Evolutionary conservation across 495 filamentous ascomycete genomes (phyloP), one percentile per base, ranked within the genome.

Genomic region (Hypoxylon subgilvum): DNA sequence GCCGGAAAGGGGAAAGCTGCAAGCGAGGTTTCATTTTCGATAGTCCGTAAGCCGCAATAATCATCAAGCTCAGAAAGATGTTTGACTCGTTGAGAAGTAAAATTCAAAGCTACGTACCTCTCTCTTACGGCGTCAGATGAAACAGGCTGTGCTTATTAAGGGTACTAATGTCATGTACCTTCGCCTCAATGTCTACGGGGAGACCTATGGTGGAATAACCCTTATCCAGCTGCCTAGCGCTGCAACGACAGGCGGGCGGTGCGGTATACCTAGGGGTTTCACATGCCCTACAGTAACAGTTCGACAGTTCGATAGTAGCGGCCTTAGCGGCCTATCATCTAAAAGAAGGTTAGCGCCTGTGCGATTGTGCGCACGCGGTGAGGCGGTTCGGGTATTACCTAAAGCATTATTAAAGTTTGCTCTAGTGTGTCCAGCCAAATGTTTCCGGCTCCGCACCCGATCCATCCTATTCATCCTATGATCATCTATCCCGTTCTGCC

Each of bases 81-180:
- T 4, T 45, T 45, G 25, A 45, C 25, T 27, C 42, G 36, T 28
- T 45, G 19, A 16, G 32, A 44, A 30, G 27, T 30, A 10, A 34
- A 17, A 31, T 46, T 41, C 28, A 8, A 54, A 51, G 43, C 17
- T 25, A 64, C 50, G 49, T 51, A n/a, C n/a, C n/a, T n/a, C n/a
- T n/a, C n/a, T n/a, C n/a, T 25, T 46, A 30, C 40, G 19, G 54
- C 54, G 54, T 59, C 14, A 64, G 61, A 64, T 64, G 61, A 64
- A 64, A 64, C 61, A 42, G 19, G 38, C 44, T 45, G 61, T 44
- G 45, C 44, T 64, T 52, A 64, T 64, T 64, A 64, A 58, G 55
- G n/a, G 61, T 58, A 64, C 61, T 36, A 19, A 54, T 58, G 35
- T 55, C 52, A 59, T 16, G 50, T 58, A 64, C 39, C 53, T 25